Evolutionary conservation across 163 green algal species (phyloP), one percentile per base, ranked within the genome.

Genomic region (Chlamydomonas reinhardtii): DNA sequence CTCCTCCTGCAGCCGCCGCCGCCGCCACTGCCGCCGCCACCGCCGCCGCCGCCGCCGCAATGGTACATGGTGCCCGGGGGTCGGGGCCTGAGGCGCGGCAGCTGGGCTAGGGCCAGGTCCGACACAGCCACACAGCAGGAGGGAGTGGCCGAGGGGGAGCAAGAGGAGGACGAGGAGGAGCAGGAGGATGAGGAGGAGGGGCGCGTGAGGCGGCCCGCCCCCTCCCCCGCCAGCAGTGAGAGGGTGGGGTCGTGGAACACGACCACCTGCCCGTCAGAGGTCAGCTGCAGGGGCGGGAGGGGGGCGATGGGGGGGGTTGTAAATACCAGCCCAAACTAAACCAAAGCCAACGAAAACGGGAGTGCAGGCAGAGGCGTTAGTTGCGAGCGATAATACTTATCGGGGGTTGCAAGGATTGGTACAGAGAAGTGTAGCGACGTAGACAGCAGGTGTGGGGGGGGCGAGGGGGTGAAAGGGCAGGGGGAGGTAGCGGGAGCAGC

Each of bases 241-340:
- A 89, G 76, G 14, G 9, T 37, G 39, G 70, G 0, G 71, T 89
- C 84, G 25, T 89, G 84, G 76, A 89, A 89, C 25, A 89, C 84
- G 31, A 89, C 84, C 76, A 89, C 72, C 12, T 31, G 35, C 0
- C 72, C 72, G 43, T 87, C 82, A 0, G 61, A 37, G 16, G 82
- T 87, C 20, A 87, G 61, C 82, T 86, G 68, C 0, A 6, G n/a
- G 24, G 48, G 39, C 11, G 69, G 19, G 34, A 32, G 69, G 69
- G 31, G 24, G n/a, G 39, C 4, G n/a, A 8, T n/a, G n/a, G n/a
- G n/a, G n/a, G 16, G 48, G 17, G 59, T n/a, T 17, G 19, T 69
- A 8, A 52, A 32, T 3, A 16, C n/a, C n/a, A n/a, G n/a, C n/a
- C n/a, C n/a, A n/a, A n/a, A n/a, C n/a, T n/a, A n/a, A n/a, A n/a